Base-by-base conservation (phyloP, 371 early-diverging fungal species). In the Lichtheimia corymbifera region DNA sequence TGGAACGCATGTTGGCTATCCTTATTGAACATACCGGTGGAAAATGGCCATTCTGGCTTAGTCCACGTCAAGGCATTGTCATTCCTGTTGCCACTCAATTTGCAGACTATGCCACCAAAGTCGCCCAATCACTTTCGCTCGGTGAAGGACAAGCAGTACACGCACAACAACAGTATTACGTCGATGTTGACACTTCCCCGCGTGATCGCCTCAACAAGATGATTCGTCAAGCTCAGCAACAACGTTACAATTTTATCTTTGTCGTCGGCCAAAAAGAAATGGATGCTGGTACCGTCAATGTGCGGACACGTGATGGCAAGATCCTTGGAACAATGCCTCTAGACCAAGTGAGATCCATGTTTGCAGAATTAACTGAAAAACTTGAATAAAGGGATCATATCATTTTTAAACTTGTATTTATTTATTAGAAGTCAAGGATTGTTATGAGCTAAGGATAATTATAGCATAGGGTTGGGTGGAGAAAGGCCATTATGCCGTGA, bases 41-140 rank as follows among this genome's bases (percentile, higher is more conserved):
- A 42, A 84, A 87, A 53, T 93, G 96, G 89, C 99, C 99, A n/a
- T 93, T 99, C 84, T 99, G 99, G 99, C 77, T 99, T 15, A 92
- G 93, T 28, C 99, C 99, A 17, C 89, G 97, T 44, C 99, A 99
- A 77, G 88, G 94, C 17, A 84, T 92, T 61, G 89, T 99, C 28
- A 87, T 99, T 22, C 97, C 97, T 1, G 91, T 94, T 14, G 79
- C 76, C 11, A 71, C 77, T 2, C 74, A 68, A n/a, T 79, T 79
- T 55, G 50, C 71, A 14, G 81, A 79, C 5, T 83, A 81, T 59
- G 82, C 81, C 14, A 50, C 69, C 58, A 62, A 66, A 55, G 73
- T 73, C n/a, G 72, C 76, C 41, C 66, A 72, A 57, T 44, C 72
- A n/a, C 53, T 76, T 24, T 74, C 73, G 4, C 58, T 72, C 25